Base-by-base conservation (phyloP, 192 early-diverging fungal species). In the Rhizoclosmatium sp. region DNA sequence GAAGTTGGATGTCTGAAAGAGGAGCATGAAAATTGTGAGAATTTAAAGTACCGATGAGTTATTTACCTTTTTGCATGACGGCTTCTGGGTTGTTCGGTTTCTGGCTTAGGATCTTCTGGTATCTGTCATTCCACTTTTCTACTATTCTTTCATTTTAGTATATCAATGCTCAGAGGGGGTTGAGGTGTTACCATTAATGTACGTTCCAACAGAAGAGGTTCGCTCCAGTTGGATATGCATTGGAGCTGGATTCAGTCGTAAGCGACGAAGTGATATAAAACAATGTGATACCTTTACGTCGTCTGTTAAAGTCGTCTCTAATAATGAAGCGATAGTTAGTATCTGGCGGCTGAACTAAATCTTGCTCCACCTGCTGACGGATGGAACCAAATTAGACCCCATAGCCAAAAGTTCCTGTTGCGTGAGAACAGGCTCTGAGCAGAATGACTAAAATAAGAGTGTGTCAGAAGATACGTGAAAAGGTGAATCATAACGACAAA, bases 351-450 rank as follows among this genome's bases (percentile, higher is more conserved):
- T 31, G 31, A 31, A 31, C 0, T 31, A 31, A 31, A 31, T 31
- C 31, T 31, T 40, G 2, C 7, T 1, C 44, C 45, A 62, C 72
- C 72, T 75, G 72, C 60, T 75, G 5, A 75, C 47, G 9, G 72
- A 75, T 12, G 75, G 75, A 7, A 68, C 65, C 19, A 68, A 68
- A 59, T 44, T 85, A 47, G 69, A 65, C 69, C 87, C 87, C 80
- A 89, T 87, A 39, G 67, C 23, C 21, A 75, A 72, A 12, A 89
- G 71, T 49, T 89, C 87, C 21, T 86, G 82, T 19, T 81, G 84
- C 3, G 87, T 89, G 49, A 89, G 65, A 2, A 89, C 82, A 1
- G 87, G 87, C 47, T 89, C 87, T 5, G 87, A 84, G 73, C 81
- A 89, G 59, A 89, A 87, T 2, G 84, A 85, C 87, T 89, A 45